These are phyloP conservation scores for Coemansia sp. DNA, from an alignment of 192 early-diverging fungal species.

Conservation along the genomic window DNA sequence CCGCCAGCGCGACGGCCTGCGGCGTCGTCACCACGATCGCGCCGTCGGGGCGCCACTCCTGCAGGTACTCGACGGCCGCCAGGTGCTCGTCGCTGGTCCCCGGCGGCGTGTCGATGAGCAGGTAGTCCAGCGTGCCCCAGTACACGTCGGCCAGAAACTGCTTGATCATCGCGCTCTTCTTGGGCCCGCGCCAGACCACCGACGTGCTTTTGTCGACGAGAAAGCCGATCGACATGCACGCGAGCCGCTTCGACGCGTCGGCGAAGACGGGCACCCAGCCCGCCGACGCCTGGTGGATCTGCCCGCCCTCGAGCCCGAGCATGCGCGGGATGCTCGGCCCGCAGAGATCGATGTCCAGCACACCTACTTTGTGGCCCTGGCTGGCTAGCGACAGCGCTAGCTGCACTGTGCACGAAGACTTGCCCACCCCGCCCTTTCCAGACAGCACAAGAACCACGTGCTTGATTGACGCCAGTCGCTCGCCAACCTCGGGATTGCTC, in stretches of 20 bases:
- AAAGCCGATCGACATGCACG: constrained; percentile 97
- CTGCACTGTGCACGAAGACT: constrained; percentile 88
- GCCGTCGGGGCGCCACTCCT: constrained; percentile 75
- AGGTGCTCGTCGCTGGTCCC: constrained; percentile 98
- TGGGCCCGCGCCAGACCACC: constrained; percentile 98
- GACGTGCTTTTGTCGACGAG: constrained; percentile 88
- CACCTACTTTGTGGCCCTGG: constrained; percentile 73
- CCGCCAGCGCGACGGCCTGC: constrained; percentile 79
- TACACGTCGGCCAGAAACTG: constrained; percentile 95
- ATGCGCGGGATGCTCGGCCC: constrained; percentile 96
- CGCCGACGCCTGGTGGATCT: constrained; percentile 85
- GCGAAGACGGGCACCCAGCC: constrained; percentile 85
- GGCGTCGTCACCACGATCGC: constrained; percentile 98
- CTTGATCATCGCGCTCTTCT: constrained; percentile 98
- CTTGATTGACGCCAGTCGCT: constrained; percentile 57
- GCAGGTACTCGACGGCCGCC: constrained; percentile 86
- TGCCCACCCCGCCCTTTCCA: constrained; percentile 98
- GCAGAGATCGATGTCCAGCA: constrained; percentile 96
- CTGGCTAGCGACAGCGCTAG: constrained; percentile 69
- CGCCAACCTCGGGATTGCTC: constrained; percentile 41
- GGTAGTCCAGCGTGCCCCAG: constrained; percentile 95
- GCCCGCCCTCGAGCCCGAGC: constrained; percentile 85
- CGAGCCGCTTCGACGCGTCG: constrained; percentile 64
- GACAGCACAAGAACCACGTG: constrained; percentile 95
- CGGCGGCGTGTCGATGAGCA: constrained; percentile 96